These are phyloP conservation scores for Pseudogymnoascus sp. DNA, from an alignment of 2,329 filamentous ascomycete species.

Conservation along the genomic window DNA sequence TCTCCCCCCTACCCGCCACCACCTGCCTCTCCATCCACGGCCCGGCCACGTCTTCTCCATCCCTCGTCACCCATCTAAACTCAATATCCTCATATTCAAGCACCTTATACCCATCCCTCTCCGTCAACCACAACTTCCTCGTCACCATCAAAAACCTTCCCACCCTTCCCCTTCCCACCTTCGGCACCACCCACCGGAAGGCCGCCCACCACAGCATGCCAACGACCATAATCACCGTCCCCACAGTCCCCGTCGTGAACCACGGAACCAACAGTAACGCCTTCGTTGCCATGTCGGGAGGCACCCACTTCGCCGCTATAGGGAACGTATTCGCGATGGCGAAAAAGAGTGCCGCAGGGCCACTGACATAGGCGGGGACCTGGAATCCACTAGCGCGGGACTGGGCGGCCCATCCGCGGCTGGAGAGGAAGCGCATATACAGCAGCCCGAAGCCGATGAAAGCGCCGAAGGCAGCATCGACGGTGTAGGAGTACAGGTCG, in stretches of 20 bases:
- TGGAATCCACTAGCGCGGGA: background rate
- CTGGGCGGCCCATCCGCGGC: background rate
- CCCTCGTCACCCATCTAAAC: conserved; percentile 13
- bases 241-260: conserved; percentile 7
- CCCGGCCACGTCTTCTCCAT: background rate
- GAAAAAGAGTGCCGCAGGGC: background rate
- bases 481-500: conserved; percentile 36
- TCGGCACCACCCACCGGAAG: conserved; percentile 11
- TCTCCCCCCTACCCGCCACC: background rate
- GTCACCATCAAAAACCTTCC: conserved; percentile 13
- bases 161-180: background rate
- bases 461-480: conserved; percentile 32
- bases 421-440: conserved; percentile 25
- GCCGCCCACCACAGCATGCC: conserved; percentile 9
- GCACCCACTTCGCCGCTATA: conserved; percentile 13
- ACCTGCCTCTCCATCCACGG: background rate
- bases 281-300: background rate
- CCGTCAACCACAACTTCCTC: conserved; percentile 13
- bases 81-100: conserved; percentile 15
- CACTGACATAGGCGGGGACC: background rate
- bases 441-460: conserved; percentile 32
- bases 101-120: conserved; percentile 11
- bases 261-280: background rate
- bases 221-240: background rate
- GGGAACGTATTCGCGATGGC: conserved; percentile 12